Evolutionary conservation across 2,329 filamentous ascomycete genomes (phyloP), one percentile per base, ranked within the genome.

Genomic region (Dactylellina drechsleri): DNA sequence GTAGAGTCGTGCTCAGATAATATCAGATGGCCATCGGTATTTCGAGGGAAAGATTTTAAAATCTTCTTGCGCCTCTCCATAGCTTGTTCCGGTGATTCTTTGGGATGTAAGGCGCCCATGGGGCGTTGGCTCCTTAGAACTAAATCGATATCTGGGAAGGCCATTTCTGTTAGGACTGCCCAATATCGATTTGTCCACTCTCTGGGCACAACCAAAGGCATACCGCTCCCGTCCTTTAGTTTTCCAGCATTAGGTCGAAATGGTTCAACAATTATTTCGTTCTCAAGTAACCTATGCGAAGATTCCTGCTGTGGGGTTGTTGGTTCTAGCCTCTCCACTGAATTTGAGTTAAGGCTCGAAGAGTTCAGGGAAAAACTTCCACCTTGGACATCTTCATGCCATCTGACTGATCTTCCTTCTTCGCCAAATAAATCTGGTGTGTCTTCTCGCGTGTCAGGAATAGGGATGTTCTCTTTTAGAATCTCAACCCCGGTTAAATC

Each of bases 231-330:
- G 36, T 76, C 65, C 12, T 56, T 41, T 20, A 70, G 36, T 31
- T 40, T 65, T 12, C 65, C 65, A 5, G 59, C 72, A 45, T 66
- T 40, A 13, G 59, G 65, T 16, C 65, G 50, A 41, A 66, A 76
- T 45, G 72, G 72, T 31, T 76, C 72, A n/a, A 76, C 20, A 28
- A 76, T 76, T 45, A 68, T 40, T 26, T 68, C 72, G 47, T 70
- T 70, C 45, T 76, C 72, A 16, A 76, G 72, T 23, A 76, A 47
- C 43, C 72, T 45, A 20, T 70, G 64, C 4, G 64, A 58, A 10
- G 72, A 70, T 45, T 76, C 65, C 50, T 68, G 72, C 50, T 70
- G 41, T 16, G 70, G 70, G 3, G 62, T 45, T 12, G 31, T 57
- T 1, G 70, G 57, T 47, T 67, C 70, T 4, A 41, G 50, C 45